A percentile compares a stretch with the other conserved stretches of the same genome.
Evolutionary conservation across 202 grass and related monocot genomes (phyloP).

Genomic region (Schoenoplectus tabernaemontani): DNA sequence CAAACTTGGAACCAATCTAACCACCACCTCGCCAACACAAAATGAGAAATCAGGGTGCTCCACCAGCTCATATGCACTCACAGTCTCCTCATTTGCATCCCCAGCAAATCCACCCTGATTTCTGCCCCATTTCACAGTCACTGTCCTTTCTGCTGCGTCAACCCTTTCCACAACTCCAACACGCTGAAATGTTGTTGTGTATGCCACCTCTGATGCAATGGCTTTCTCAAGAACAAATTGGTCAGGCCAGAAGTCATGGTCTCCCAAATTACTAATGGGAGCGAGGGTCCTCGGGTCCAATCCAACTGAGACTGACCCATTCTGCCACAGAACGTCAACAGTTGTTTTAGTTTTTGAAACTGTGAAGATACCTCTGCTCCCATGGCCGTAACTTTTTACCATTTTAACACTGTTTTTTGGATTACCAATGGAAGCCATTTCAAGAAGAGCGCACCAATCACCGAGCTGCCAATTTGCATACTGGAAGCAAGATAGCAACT

Average conservation of each 20-base stretch:
- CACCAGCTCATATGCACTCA: conserved; percentile 92
- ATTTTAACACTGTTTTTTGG: conserved; percentile 23
- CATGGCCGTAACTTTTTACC: conserved; percentile 30
- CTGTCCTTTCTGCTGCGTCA: conserved; percentile 63
- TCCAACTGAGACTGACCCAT: conserved; percentile 58
- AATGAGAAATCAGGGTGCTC: conserved; percentile 81
- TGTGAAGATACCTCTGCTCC: conserved; percentile 48
- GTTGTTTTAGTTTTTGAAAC: conserved; percentile 75
- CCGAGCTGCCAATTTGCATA: conserved; percentile 93
- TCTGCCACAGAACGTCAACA: conserved; percentile 87
- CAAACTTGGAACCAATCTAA: conserved; percentile 46
- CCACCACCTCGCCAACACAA: conserved; percentile 61
- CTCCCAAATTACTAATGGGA: conserved; percentile 75
- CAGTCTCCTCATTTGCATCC: conserved; percentile 51
- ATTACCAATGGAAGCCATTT: conserved; percentile 12
- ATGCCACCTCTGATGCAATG: conserved; percentile 29
- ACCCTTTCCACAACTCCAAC: conserved; percentile 68
- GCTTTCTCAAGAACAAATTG: conserved; percentile 79
- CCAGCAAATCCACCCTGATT: conserved; percentile 29
- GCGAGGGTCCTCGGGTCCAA: conserved; percentile 49
- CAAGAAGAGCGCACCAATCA: conserved; percentile 76
- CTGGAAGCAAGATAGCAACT: conserved; percentile 61
- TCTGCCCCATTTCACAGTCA: conserved; percentile 72
- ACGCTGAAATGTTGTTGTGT: conserved; percentile 24
- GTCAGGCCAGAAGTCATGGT: conserved; percentile 97